Conservation (phyloP, 768 basidiomycete genomes). For the Candolleomyces efflorescens region DNA sequence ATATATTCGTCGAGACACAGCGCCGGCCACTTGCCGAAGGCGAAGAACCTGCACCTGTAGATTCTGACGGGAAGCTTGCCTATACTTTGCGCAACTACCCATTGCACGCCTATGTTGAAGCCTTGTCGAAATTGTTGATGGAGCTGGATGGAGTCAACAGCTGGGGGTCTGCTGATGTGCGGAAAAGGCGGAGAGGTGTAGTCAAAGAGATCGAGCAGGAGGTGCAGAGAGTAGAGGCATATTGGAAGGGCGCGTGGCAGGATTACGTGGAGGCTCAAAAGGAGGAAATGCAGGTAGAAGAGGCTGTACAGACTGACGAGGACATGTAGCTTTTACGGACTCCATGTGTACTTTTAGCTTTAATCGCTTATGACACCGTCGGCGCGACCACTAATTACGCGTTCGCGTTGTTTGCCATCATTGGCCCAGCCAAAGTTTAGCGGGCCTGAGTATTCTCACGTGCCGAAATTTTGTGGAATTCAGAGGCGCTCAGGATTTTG, state of each 20-base stretch:
- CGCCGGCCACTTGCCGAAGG: constrained; percentile 14
- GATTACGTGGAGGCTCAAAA: constrained; percentile 17
- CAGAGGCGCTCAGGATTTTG: not conserved
- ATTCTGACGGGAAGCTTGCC: constrained; percentile 39
- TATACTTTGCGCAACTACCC: constrained; percentile 58
- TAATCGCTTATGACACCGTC: not conserved
- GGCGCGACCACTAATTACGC: not conserved
- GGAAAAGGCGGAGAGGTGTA: constrained; percentile 45
- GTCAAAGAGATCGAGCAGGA: constrained; percentile 61
- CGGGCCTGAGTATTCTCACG: constrained; percentile 8
- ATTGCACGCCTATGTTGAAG: constrained; percentile 59
- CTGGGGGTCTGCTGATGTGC: constrained; percentile 50
- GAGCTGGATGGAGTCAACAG: constrained; percentile 68
- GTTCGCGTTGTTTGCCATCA: constrained; percentile 6
- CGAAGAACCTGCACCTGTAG: constrained; percentile 17
- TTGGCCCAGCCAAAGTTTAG: not conserved
- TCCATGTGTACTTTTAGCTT: not conserved
- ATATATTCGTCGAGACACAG: constrained; percentile 22
- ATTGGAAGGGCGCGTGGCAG: constrained; percentile 36
- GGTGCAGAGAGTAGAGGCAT: constrained; percentile 46
- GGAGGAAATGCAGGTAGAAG: not conserved
- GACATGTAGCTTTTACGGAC: not conserved
- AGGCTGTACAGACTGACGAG: not conserved
- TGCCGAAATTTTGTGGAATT: constrained; percentile 11
- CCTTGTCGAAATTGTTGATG: constrained; percentile 57